These are phyloP conservation scores for Lipomyces kockii DNA, from an alignment of 805 yeast species.

Conservation along the genomic window DNA sequence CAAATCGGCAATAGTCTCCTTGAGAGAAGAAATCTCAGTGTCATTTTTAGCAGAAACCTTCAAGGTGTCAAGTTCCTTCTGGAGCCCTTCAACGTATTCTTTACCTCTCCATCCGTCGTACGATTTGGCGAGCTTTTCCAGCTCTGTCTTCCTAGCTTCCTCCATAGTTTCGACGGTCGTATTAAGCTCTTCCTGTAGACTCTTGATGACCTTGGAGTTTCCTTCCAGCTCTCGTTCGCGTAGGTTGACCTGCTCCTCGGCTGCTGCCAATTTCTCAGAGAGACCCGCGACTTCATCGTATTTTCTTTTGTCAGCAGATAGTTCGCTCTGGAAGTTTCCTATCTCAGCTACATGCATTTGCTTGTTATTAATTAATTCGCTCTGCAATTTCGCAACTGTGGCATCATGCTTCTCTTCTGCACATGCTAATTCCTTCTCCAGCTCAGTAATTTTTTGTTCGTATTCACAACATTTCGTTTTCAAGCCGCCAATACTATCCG, in stretches of 20 bases:
- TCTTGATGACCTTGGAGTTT: constrained; percentile 91
- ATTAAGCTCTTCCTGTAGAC: constrained; percentile 66
- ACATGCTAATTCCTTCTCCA: neutral
- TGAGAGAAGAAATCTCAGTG: neutral
- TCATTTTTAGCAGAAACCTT: neutral
- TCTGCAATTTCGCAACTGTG: neutral
- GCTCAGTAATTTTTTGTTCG: neutral
- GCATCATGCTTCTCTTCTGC: neutral
- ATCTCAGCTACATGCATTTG: neutral
- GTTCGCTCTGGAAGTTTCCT: neutral
- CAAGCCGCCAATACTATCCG: neutral
- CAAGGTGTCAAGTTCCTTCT: constrained; percentile 2
- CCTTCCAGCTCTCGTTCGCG: constrained; percentile 54
- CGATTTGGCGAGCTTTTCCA: constrained; percentile 1
- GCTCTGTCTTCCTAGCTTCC: neutral
- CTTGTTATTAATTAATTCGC: neutral
- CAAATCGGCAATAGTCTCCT: neutral
- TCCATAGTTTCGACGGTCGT: neutral
- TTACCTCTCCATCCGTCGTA: neutral
- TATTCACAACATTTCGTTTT: neutral
- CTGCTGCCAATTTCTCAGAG: neutral
- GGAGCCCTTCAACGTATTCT: neutral
- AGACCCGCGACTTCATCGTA: neutral
- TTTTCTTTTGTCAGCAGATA: neutral
- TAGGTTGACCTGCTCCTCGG: neutral